Base-by-base conservation (phyloP, 1,139 yeast genomes). In the Scheffersomyces titani region DNA sequence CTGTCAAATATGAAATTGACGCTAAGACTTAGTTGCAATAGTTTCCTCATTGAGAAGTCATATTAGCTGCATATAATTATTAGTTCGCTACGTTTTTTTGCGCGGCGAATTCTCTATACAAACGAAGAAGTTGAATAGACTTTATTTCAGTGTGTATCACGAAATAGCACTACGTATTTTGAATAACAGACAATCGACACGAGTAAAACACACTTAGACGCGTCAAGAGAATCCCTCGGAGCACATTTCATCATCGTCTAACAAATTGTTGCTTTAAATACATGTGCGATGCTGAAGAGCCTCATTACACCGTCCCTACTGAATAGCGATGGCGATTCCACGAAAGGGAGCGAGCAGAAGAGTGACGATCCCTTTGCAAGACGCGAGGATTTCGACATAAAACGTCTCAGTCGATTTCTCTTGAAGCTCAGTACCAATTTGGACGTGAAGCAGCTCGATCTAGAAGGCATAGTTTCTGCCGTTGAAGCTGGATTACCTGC, bases 401-500 rank as follows among this genome's bases (percentile, higher is more conserved):
- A 44, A 1, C 65, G 62, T 49, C 61, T 73, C 5, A 36, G 49
- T 5, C 19, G 49, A 3, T 65, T 67, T 45, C 60, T 75, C 16
- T 20, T 56, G 18, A 51, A 57, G 1, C 64, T 73, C 22, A 51
- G 57, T 19, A 50, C 51, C 9, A 61, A 67, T 18, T 64, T 77
- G 44, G 72, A 70, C 51, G 45, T 51, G 6, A 45, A 57, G 2
- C 62, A 66, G 53, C 55, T 75, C 18, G 58, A 67, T 36, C 55
- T 74, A 2, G 70, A 67, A 13, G 65, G 60, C 13, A 58, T 74
- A 2, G 69, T 71, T 1, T 65, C 65, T 2, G 65, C 59, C 47
- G 61, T 76, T 5, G 59, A 58, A 11, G 49, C 52, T 7, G 74
- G 77, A 0, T 63, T 82, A 6, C 84, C 87, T 0, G 70, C 66